Evolutionary conservation across 1,284 basidiomycete genomes (phyloP).

Genomic region (Takashimella tepidaria): DNA sequence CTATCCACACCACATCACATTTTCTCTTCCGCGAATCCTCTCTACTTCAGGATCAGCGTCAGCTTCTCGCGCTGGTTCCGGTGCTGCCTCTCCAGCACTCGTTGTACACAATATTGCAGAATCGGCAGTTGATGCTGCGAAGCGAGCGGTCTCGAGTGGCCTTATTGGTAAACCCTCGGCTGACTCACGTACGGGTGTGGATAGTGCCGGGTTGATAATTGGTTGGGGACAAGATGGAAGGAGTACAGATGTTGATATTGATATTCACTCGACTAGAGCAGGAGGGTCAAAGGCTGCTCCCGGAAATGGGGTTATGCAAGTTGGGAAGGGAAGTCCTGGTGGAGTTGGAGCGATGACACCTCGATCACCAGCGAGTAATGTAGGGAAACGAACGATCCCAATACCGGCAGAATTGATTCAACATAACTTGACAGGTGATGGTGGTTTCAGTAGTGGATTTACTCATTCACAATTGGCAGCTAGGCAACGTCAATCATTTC

Average conservation of each 20-base stretch:
- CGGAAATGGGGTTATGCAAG: too few species aligned
- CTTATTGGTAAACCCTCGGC: too few species aligned
- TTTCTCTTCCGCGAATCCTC: constrained; percentile 49
- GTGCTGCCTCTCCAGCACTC: constrained; percentile 21
- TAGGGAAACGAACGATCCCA: neutral
- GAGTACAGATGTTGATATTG: neutral
- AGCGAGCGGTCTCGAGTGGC: constrained; percentile 21
- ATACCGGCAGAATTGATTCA: neutral
- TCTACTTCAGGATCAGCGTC: constrained; percentile 23
- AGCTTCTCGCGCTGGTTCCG: constrained; percentile 16
- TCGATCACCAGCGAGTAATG: neutral
- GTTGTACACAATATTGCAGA: constrained; percentile 29
- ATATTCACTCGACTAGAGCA: neutral
- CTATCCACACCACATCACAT: constrained; percentile 50
- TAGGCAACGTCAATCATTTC: too few species aligned
- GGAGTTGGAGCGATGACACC: neutral
- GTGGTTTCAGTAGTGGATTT: too few species aligned
- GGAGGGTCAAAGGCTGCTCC: too few species aligned
- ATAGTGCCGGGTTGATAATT: constrained; percentile 11
- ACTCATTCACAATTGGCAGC: too few species aligned
- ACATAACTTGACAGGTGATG: too few species aligned
- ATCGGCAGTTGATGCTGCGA: constrained; percentile 25
- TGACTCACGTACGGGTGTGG: constrained; percentile 23
- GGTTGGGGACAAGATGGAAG: neutral
- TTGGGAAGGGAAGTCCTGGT: too few species aligned